Base-by-base conservation (phyloP, 2,329 filamentous ascomycete species). In the Neospermospora avenae region DNA sequence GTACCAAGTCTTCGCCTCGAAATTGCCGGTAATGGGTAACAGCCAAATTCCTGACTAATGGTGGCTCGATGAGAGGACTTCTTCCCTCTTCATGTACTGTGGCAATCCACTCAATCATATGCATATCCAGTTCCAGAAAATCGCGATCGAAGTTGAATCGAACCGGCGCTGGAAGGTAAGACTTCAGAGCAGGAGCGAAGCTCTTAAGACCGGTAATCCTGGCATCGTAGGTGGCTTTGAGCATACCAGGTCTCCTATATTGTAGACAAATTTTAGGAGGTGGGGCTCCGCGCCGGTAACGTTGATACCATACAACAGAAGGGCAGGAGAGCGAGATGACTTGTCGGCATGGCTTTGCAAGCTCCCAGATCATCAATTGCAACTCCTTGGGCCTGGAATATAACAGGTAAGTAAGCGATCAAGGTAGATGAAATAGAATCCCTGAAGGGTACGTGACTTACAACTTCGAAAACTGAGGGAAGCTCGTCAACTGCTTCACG, bases 391-490 rank as follows among this genome's bases (percentile, higher is more conserved):
- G 61, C 14, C 55, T 61, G 42, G 35, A 8, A 24, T 13, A 4
- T 1, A 6, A 3, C 6, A 10, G n/a, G 22, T 31, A 10, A 31
- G 41, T 25, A 41, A 37, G 24, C n/a, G 1, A 1, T 5, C 8
- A n/a, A 3, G 18, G 37, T 20, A 2, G 1, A 39, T 37, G 11
- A 5, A 25, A n/a, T n/a, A 14, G 4, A 18, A 18, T 7, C 18
- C 3, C 16, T 1, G 25, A n/a, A 11, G 3, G 6, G 10, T 16
- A 45, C 18, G 31, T 3, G 3, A 54, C 59, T 42, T 55, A 61
- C 59, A 63, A 25, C 10, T 34, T 20, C 4, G 51, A n/a, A 39
- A 63, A 63, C 34, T 55, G 53, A 10, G 57, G 57, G 18, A 63
- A 63, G 14, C 42, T 58, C 13, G 22, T 46, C 34, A 55, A 41